Percentiles rank a stretch among this genome's conserved stretches.
Conservation (phyloP, 1,284 basidiomycete genomes). For the Ganoderma boninense region DNA sequence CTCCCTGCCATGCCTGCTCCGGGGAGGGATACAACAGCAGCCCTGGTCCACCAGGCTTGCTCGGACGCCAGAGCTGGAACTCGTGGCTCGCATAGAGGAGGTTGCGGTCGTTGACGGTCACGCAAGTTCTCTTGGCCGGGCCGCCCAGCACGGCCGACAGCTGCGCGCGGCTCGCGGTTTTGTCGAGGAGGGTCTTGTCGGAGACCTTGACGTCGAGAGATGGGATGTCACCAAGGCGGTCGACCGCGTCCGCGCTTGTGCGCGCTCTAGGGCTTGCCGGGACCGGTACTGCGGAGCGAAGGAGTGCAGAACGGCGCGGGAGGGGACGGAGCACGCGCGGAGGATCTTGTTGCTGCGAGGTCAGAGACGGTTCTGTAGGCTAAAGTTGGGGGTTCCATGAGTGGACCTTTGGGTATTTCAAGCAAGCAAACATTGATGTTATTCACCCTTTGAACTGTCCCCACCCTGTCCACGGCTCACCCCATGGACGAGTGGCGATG, state of each 20-base stretch:
- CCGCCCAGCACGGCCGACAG: neutral
- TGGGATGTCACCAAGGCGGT: neutral
- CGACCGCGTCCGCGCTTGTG: neutral
- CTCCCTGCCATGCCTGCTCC: constrained; percentile 1
- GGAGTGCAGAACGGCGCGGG: neutral
- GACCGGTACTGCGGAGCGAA: neutral
- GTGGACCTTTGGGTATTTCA: neutral
- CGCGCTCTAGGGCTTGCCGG: neutral
- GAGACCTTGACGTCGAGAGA: neutral
- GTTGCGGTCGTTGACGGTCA: neutral
- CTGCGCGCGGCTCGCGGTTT: neutral
- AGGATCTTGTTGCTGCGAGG: neutral
- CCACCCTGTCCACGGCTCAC: neutral
- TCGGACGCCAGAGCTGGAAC: neutral
- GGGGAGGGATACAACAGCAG: neutral
- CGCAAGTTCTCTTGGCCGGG: neutral
- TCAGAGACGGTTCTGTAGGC: too few species aligned
- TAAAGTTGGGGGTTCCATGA: neutral
- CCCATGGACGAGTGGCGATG: neutral
- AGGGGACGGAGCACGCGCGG: neutral
- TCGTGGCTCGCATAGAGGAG: constrained; percentile 3
- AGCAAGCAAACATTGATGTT: neutral
- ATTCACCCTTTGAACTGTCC: neutral
- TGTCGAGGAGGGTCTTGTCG: neutral
- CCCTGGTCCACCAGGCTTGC: neutral